phyloP scores from a whole-genome alignment of 2,329 filamentous ascomycete species.

The Parascedosporium putredinis region DNA sequence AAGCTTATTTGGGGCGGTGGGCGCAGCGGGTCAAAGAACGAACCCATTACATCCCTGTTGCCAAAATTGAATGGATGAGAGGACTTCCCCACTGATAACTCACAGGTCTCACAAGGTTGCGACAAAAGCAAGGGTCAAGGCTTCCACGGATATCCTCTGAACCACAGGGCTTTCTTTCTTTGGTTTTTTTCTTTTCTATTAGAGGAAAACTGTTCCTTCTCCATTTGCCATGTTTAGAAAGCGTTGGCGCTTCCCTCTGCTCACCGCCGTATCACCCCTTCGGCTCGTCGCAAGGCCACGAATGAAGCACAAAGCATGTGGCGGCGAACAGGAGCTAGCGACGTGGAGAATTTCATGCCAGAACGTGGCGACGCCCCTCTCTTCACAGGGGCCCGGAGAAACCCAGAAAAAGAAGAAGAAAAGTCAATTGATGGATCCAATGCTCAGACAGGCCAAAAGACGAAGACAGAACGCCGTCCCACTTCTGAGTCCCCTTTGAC shows the following conservation, averaged over 20 bases:
- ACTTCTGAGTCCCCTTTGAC: too few species aligned
- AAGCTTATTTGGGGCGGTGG: background rate
- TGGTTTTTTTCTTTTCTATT: too few species aligned
- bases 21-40: background rate
- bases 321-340: background rate
- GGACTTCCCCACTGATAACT: background rate
- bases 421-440: too few species aligned
- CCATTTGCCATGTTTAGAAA: background rate
- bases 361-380: too few species aligned
- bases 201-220: background rate
- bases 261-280: background rate
- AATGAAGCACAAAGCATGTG: background rate
- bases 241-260: background rate
- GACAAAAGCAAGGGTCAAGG: background rate
- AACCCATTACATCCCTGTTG: background rate
- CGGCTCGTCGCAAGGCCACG: background rate
- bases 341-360: conserved; percentile 2
- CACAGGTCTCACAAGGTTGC: background rate
- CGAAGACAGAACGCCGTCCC: too few species aligned
- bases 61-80: background rate
- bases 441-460: too few species aligned
- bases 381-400: too few species aligned
- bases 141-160: background rate
- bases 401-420: too few species aligned
- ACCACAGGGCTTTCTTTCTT: too few species aligned